phyloP scores from a whole-genome alignment of 768 basidiomycete genomes.

The Termitomyces sp. region DNA sequence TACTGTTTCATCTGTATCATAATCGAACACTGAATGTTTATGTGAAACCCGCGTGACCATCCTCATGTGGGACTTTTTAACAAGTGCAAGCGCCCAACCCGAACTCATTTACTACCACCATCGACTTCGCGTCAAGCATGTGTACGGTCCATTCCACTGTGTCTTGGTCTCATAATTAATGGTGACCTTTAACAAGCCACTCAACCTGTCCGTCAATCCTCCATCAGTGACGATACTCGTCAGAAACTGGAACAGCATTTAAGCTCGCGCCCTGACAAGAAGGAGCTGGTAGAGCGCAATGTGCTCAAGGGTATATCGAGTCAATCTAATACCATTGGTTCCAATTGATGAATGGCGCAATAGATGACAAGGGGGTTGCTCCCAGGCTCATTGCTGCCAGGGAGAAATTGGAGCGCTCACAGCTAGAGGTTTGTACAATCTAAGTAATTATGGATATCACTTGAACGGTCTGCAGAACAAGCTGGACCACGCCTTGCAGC shows the following conservation, averaged over 20 bases:
- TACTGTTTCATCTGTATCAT: background rate
- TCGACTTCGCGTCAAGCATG: background rate
- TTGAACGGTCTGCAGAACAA: constrained; percentile 41
- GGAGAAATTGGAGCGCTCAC: constrained; percentile 56
- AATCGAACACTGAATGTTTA: background rate
- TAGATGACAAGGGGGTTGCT: constrained; percentile 60
- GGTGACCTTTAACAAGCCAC: background rate
- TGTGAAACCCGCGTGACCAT: constrained; percentile 7
- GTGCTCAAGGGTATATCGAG: constrained; percentile 55
- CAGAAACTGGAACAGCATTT: constrained; percentile 53
- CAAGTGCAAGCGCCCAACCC: background rate
- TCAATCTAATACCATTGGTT: background rate
- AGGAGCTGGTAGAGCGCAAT: constrained; percentile 61
- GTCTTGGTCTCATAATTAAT: background rate
- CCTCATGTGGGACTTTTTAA: background rate
- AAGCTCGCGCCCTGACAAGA: constrained; percentile 50
- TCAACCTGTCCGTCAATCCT: constrained; percentile 9
- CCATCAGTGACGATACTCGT: constrained; percentile 22
- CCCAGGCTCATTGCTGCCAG: constrained; percentile 58
- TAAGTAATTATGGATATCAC: background rate
- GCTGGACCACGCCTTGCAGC: constrained; percentile 55
- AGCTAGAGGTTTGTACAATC: constrained; percentile 48
- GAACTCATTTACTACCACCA: background rate
- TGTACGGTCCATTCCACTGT: background rate
- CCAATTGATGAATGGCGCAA: constrained; percentile 3